phyloP scores from a whole-genome alignment of 495 filamentous ascomycete species.

The Rostrohypoxylon terebratum region DNA sequence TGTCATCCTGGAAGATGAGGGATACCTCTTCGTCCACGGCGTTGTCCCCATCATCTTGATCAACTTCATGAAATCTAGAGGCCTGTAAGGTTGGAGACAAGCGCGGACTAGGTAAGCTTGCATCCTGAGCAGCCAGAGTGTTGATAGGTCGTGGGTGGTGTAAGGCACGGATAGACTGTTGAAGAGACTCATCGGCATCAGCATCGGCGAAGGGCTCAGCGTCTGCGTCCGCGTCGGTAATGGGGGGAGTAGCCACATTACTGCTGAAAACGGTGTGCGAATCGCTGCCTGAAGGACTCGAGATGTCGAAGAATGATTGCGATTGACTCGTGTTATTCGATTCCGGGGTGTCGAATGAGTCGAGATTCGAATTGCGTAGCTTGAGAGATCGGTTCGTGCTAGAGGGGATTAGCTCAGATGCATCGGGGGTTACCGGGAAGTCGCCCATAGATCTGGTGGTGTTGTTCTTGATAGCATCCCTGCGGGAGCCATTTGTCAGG shows the following conservation, averaged over 20 bases:
- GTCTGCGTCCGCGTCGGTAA: constrained; percentile 67
- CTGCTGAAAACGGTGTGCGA: constrained; percentile 61
- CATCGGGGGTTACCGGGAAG: constrained; percentile 63
- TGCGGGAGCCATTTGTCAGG: constrained; percentile 46
- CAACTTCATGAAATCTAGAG: constrained; percentile 65
- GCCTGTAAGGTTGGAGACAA: constrained; percentile 91
- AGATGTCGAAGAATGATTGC: constrained; percentile 59
- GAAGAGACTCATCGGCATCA: constrained; percentile 58
- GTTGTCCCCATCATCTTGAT: constrained; percentile 56
- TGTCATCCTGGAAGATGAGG: constrained; percentile 38
- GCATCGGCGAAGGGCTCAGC: constrained; percentile 63
- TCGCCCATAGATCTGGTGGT: constrained; percentile 40
- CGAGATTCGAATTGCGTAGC: constrained; percentile 50
- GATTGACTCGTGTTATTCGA: constrained; percentile 58
- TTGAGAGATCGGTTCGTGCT: constrained; percentile 48
- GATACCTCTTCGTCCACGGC: constrained; percentile 50
- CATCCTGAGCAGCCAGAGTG: constrained; percentile 79
- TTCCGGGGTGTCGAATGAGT: constrained; percentile 51
- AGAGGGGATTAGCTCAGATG: constrained; percentile 51
- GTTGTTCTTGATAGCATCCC: constrained; percentile 42
- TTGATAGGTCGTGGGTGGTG: constrained; percentile 65
- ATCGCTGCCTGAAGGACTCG: constrained; percentile 59
- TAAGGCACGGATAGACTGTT: constrained; percentile 52
- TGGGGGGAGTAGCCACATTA: constrained; percentile 68
- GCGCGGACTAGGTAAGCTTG: constrained; percentile 93